Percentiles rank a stretch among this genome's conserved stretches.
These are phyloP conservation scores for Sanghuangporus weigelae DNA, from an alignment of 1,284 basidiomycete genomes.

Conservation along the genomic window DNA sequence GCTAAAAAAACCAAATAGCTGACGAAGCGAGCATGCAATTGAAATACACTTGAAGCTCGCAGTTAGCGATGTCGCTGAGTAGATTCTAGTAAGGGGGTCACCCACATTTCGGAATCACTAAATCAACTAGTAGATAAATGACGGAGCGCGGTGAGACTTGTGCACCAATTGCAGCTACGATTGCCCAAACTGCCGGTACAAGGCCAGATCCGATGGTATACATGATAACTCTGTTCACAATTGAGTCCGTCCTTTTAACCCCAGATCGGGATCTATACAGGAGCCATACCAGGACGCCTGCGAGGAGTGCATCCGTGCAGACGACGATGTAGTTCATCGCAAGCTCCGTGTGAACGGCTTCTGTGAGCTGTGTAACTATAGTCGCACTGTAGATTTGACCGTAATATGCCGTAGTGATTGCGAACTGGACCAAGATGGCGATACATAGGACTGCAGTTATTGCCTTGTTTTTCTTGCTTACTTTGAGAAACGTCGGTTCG, in stretches of 20 bases:
- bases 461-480: slow-evolving; percentile 2
- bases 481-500: not conserved
- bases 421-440: not conserved
- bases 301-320: not conserved
- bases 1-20: not conserved
- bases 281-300: not conserved
- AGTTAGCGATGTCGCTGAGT: not conserved
- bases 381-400: not conserved
- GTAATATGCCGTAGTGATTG: not conserved
- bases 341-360: not conserved
- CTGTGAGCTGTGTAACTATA: not conserved
- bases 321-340: not conserved
- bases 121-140: not conserved
- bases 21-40: not conserved
- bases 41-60: not conserved
- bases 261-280: not conserved
- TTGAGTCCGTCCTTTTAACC: not conserved
- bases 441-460: not conserved
- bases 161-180: not conserved
- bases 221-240: not conserved
- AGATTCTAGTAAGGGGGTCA: not conserved
- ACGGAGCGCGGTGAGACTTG: not conserved
- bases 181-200: not conserved
- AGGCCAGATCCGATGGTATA: not conserved
- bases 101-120: not conserved